phyloP scores from a whole-genome alignment of 495 filamentous ascomycete genomes.

The Massariosphaeria phaeospora region DNA sequence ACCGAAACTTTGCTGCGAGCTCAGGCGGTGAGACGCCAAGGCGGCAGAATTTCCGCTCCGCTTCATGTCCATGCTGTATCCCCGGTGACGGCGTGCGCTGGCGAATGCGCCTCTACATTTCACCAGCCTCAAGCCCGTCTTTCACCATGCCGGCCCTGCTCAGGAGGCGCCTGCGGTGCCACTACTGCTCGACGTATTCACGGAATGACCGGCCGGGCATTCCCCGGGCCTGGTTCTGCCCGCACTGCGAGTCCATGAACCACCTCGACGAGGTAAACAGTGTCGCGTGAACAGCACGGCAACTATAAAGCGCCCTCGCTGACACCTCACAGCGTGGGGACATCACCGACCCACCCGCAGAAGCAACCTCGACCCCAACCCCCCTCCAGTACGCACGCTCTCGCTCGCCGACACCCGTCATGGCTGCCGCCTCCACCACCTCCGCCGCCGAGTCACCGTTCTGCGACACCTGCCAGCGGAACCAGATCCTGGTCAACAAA shows the following conservation, averaged over 20 bases:
- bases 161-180: conserved; percentile 13
- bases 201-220: conserved; percentile 25
- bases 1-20: not conserved
- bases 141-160: conserved; percentile 16
- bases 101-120: too few relatives aligned
- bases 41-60: conserved; percentile 6
- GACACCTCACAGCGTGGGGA: conserved; percentile 60
- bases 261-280: conserved; percentile 62
- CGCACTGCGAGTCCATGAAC: conserved; percentile 52
- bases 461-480: conserved; percentile 72
- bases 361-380: conserved; percentile 39
- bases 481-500: conserved; percentile 69
- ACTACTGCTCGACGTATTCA: conserved; percentile 12
- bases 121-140: not conserved
- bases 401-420: conserved; percentile 35
- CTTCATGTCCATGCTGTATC: not conserved
- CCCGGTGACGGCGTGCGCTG: too few relatives aligned
- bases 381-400: conserved; percentile 37
- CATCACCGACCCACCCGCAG: conserved; percentile 71
- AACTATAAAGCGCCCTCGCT: conserved; percentile 8
- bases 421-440: conserved; percentile 38
- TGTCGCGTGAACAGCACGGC: not conserved
- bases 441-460: conserved; percentile 53
- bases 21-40: conserved; percentile 1
- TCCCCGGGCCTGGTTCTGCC: conserved; percentile 26